These are phyloP conservation scores for Microglena sp. DNA, from an alignment of 139 green algal species.

Conservation along the genomic window DNA sequence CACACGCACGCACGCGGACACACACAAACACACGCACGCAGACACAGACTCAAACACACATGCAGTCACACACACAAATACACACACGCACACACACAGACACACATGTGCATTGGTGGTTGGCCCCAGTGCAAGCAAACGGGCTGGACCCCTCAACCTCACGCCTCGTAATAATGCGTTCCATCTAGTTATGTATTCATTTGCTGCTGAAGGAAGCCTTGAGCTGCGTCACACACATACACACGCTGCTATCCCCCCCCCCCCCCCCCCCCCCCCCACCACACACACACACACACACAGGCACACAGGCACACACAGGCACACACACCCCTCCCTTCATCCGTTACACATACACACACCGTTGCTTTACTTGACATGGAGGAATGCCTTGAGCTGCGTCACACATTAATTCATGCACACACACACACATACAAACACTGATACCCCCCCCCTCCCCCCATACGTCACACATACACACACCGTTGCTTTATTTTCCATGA, in stretches of 20 bases:
- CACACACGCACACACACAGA: background rate
- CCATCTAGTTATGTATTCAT: too few relatives aligned
- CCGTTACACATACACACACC: conserved; percentile 14
- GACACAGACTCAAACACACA: background rate
- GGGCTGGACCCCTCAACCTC: too few relatives aligned
- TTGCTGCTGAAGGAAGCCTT: too few relatives aligned
- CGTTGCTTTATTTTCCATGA: conserved; percentile 7
- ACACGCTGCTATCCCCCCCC: too few relatives aligned
- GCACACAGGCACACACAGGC: background rate
- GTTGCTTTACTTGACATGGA: background rate
- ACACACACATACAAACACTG: conserved; percentile 2
- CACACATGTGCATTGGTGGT: background rate
- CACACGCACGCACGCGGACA: background rate
- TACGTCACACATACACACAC: background rate
- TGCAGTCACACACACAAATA: background rate
- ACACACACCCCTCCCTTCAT: background rate
- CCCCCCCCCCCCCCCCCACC: too few relatives aligned
- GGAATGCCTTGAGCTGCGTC: background rate
- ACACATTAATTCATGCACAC: background rate
- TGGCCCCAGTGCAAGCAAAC: background rate
- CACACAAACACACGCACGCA: background rate
- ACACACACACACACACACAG: background rate
- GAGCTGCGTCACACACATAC: too few relatives aligned
- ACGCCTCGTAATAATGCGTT: too few relatives aligned
- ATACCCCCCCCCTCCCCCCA: background rate